Conservation (phyloP, 1,284 basidiomycete species). For the Tilletiaria anomala region DNA sequence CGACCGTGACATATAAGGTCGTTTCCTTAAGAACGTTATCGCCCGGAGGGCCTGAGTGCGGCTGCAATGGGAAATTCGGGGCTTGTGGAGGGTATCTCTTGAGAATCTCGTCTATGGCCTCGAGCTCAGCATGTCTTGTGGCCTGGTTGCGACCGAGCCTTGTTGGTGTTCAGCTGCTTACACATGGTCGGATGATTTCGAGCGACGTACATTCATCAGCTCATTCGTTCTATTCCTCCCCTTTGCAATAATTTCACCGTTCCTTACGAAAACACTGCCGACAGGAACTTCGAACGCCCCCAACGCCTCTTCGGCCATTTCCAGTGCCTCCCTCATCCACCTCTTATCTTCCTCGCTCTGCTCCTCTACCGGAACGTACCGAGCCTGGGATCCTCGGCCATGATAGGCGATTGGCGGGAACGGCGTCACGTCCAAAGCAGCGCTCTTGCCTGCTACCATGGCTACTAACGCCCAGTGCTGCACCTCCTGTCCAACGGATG, state of each 20-base stretch:
- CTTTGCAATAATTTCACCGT: slow-evolving; percentile 57
- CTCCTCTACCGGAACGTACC: slow-evolving; percentile 19
- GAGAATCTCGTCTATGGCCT: slow-evolving; percentile 83
- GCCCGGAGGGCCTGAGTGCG: slow-evolving; percentile 13
- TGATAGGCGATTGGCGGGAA: too few relatives aligned
- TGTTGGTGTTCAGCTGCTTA: too few relatives aligned
- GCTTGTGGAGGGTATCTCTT: slow-evolving; percentile 40
- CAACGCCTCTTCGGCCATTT: slow-evolving; percentile 54
- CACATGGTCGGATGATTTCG: not conserved
- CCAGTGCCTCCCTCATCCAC: slow-evolving; percentile 36
- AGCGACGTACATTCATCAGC: slow-evolving; percentile 45
- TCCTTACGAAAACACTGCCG: slow-evolving; percentile 83
- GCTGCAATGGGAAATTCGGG: slow-evolving; percentile 19
- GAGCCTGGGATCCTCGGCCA: slow-evolving; percentile 18
- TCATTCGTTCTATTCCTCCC: slow-evolving; percentile 92
- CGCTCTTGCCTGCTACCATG: too few relatives aligned
- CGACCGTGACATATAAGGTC: slow-evolving; percentile 91
- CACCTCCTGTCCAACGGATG: too few relatives aligned
- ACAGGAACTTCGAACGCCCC: slow-evolving; percentile 80
- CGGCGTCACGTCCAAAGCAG: too few relatives aligned
- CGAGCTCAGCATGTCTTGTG: slow-evolving; percentile 91
- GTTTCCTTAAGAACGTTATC: slow-evolving; percentile 54
- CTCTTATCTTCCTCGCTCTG: slow-evolving; percentile 27
- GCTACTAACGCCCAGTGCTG: too few relatives aligned
- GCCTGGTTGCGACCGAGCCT: slow-evolving; percentile 56